Evolutionary conservation across 345 rosid genomes (phyloP).

Genomic region (Eucalyptus sideroxylon): DNA sequence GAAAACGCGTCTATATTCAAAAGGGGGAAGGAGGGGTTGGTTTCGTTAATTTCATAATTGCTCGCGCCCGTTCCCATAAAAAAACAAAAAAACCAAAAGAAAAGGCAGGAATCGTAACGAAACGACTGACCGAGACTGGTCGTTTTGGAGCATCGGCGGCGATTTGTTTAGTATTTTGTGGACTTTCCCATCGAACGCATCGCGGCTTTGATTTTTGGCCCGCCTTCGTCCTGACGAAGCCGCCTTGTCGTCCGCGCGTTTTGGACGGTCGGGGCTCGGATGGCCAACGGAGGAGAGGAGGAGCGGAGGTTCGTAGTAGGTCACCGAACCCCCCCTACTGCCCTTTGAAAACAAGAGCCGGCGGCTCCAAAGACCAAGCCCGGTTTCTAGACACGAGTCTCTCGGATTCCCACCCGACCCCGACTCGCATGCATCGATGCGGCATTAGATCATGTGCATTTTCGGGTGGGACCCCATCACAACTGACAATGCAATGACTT

Average conservation of each 20-base stretch:
- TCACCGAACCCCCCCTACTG: background rate
- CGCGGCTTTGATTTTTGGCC: background rate
- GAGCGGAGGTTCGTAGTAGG: background rate
- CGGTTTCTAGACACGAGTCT: background rate
- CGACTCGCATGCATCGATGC: background rate
- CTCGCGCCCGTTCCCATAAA: background rate
- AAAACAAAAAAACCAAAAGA: background rate
- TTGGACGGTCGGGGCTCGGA: background rate
- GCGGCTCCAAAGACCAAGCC: background rate
- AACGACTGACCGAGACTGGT: background rate
- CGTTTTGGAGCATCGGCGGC: background rate
- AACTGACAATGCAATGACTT: rapidly evolving
- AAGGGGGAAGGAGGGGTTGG: background rate
- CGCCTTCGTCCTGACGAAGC: background rate
- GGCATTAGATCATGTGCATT: background rate
- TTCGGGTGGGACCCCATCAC: rapidly evolving
- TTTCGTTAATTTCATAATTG: background rate
- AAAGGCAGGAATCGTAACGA: background rate
- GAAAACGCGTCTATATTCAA: background rate
- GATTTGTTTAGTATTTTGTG: background rate
- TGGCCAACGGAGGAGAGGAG: background rate
- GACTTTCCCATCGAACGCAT: background rate
- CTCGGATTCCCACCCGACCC: background rate
- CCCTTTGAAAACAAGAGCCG: background rate
- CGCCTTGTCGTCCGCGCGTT: background rate